Evolutionary conservation across 2,329 filamentous ascomycete species (phyloP).

Genomic region (Periconia sp.): DNA sequence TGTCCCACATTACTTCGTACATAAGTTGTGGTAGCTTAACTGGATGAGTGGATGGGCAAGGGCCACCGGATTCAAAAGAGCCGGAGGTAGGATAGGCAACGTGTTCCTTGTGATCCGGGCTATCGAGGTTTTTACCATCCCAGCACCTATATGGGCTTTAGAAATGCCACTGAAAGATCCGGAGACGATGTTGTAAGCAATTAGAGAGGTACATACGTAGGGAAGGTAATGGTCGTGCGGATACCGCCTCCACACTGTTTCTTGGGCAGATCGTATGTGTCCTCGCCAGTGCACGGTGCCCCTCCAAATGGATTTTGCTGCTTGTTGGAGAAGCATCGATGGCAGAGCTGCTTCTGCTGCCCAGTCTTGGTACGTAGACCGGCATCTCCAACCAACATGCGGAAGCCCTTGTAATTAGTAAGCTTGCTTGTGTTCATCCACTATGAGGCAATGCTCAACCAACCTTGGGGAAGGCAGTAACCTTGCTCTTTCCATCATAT

Average conservation of each 20-base stretch:
- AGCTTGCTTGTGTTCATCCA: background rate
- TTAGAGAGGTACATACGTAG: conserved; percentile 43
- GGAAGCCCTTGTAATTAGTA: conserved; percentile 34
- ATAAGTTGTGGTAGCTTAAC: conserved; percentile 55
- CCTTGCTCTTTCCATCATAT: conserved; percentile 42
- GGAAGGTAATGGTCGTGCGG: conserved; percentile 55
- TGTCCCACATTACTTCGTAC: conserved; percentile 56
- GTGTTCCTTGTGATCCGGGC: conserved; percentile 61
- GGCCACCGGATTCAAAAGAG: conserved; percentile 26
- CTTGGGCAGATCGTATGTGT: conserved; percentile 31
- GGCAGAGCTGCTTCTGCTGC: conserved; percentile 47
- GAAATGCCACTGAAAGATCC: too few relatives aligned
- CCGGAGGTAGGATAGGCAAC: conserved; percentile 40
- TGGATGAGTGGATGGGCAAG: conserved; percentile 50
- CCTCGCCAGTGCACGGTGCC: conserved; percentile 45
- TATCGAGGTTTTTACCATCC: conserved; percentile 58
- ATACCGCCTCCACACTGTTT: conserved; percentile 48
- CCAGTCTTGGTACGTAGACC: conserved; percentile 20
- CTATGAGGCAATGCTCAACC: background rate
- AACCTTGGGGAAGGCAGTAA: conserved; percentile 35
- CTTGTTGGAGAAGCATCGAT: conserved; percentile 52
- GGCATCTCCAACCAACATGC: conserved; percentile 34
- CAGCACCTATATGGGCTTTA: conserved; percentile 51
- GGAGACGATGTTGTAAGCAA: too few relatives aligned
- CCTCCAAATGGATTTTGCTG: conserved; percentile 48